Conservation (phyloP, 805 yeast genomes). For the Saccharomycopsis fermentans region DNA sequence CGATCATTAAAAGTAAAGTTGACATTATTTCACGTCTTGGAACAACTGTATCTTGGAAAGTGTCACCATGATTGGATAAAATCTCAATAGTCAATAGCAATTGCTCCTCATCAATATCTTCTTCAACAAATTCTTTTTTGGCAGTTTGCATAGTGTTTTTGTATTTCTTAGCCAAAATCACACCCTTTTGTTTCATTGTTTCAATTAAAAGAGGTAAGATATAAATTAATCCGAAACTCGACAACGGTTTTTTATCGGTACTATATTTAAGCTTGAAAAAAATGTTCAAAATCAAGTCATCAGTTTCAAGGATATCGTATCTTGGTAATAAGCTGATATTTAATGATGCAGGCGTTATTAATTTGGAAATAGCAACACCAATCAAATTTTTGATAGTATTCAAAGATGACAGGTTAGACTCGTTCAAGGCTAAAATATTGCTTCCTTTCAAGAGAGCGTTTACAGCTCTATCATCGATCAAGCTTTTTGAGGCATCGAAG, state of each 20-base stretch:
- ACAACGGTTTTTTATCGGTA: conserved; percentile 64
- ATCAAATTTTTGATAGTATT: conserved; percentile 41
- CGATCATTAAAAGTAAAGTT: conserved; percentile 54
- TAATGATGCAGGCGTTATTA: conserved; percentile 23
- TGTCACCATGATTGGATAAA: conserved; percentile 56
- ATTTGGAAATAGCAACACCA: conserved; percentile 64
- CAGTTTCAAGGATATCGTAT: conserved; percentile 22
- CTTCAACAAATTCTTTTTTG: conserved; percentile 59
- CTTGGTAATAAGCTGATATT: conserved; percentile 32
- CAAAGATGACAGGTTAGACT: conserved; percentile 29
- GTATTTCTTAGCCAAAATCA: neutral
- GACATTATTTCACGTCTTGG: conserved; percentile 60
- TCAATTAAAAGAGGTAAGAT: conserved; percentile 63
- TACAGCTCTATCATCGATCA: conserved; percentile 37
- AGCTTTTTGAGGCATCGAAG: conserved; percentile 15
- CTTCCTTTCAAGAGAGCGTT: conserved; percentile 48
- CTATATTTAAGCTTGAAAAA: conserved; percentile 67
- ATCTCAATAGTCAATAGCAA: conserved; percentile 68
- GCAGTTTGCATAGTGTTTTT: neutral
- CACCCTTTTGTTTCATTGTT: conserved; percentile 54
- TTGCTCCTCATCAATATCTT: conserved; percentile 84
- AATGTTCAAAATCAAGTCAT: conserved; percentile 50
- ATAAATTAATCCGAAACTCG: conserved; percentile 58
- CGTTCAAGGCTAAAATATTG: conserved; percentile 30
- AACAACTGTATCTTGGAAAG: conserved; percentile 52